Evolutionary conservation across 768 basidiomycete genomes (phyloP), one percentile per base, ranked within the genome.

Genomic region (Boletus eberwhitei): DNA sequence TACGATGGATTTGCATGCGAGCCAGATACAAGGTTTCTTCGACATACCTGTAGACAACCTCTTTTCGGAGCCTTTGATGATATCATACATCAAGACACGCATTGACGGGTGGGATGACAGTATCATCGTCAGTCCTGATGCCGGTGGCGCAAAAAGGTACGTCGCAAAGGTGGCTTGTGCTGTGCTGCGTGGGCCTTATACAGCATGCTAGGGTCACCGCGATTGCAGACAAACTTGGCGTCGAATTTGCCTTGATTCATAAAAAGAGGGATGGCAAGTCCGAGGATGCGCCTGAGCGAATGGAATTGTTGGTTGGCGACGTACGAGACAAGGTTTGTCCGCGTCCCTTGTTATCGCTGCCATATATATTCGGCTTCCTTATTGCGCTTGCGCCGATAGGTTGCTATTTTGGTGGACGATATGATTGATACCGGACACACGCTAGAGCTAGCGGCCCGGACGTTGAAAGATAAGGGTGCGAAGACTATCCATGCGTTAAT

Each of bases 21-120:
- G 89, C 64, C 96, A 98, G 75, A 98, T 98, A 56, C 96, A 98
- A 69, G 96, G 96, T 8, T 98, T 98, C 78, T 98, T 98, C 71
- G 94, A 98, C 71, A 93, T 98, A 60, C 96, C 96, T 9, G 95
- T 97, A 26, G 96, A 98, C 75, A 98, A 98, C 71, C 79, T 98
- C 42, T 98, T 88, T 75, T 94, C 92, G 36, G 96, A 99, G 70
- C 93, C 97, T 2, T 77, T 95, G 56, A 96, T 98, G 90, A 79
- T 97, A 59, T 78, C 88, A 17, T 98, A 93, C 74, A 93, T 99
- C 74, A 92, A 93, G 74, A 79, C 83, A 42, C 79, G 86, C 66
- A 90, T 98, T 51, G 79, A 84, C 2, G 86, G 79, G n/a, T 98
- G 96, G 89, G 68, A 86, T 64, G 79, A 96, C 64, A 82, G 82